phyloP scores from a whole-genome alignment of 2,329 filamentous ascomycete species.

The Parascedosporium putredinis region DNA sequence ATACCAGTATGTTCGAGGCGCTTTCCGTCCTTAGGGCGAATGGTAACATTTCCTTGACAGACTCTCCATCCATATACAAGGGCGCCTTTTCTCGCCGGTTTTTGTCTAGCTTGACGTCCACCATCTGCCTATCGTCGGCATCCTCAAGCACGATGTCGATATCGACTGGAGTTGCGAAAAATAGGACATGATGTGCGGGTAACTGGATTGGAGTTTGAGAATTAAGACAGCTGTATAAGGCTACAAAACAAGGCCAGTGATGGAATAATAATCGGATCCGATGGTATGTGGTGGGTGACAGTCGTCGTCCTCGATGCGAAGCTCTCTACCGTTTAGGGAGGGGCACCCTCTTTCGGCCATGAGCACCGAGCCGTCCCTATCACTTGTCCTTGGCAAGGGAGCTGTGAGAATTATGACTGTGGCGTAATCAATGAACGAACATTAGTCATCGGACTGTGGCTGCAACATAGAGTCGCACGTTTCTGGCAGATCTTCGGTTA shows the following conservation, averaged over 20 bases:
- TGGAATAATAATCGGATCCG: too few relatives aligned
- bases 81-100: constrained; percentile 94
- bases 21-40: constrained; percentile 96
- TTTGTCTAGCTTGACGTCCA: constrained; percentile 98
- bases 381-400: too few relatives aligned
- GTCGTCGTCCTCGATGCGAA: not conserved
- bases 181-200: constrained; percentile 64
- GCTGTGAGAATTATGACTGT: too few relatives aligned
- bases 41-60: constrained; percentile 89
- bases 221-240: not conserved
- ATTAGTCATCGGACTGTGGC: too few relatives aligned
- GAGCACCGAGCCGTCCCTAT: too few relatives aligned
- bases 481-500: too few relatives aligned
- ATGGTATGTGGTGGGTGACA: not conserved
- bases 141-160: constrained; percentile 98
- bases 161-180: constrained; percentile 98
- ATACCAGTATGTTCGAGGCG: constrained; percentile 95
- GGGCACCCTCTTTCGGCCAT: not conserved
- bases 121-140: constrained; percentile 84
- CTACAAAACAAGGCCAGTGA: not conserved
- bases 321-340: not conserved
- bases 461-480: too few relatives aligned
- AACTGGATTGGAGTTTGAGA: not conserved
- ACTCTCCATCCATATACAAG: constrained; percentile 96
- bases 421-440: too few relatives aligned